Conservation (phyloP, 805 yeast species). For the Citeromyces nyonsensis region DNA sequence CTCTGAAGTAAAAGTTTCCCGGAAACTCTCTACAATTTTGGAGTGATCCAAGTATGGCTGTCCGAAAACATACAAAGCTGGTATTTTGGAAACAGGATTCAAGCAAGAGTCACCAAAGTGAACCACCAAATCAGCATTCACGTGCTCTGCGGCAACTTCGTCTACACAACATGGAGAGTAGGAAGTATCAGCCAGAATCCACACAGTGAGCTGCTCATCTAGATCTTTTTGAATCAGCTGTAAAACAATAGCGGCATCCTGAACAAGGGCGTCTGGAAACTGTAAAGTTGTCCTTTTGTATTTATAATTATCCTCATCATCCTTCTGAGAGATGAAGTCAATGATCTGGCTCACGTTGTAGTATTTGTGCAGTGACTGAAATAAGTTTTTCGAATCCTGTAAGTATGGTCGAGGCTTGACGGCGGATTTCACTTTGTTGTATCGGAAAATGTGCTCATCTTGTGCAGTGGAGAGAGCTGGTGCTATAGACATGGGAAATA, state of each 20-base stretch:
- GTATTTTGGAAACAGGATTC: conserved; percentile 58
- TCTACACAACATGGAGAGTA: conserved; percentile 93
- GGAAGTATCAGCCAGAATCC: conserved; percentile 90
- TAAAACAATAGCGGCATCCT: conserved; percentile 64
- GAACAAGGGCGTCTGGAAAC: conserved; percentile 71
- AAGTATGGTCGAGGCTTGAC: conserved; percentile 11
- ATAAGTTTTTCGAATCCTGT: conserved; percentile 14
- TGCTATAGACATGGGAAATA: conserved; percentile 20
- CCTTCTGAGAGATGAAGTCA: conserved; percentile 11
- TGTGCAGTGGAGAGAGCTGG: conserved; percentile 68
- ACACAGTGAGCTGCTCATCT: conserved; percentile 24
- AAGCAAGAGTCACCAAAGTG: conserved; percentile 95
- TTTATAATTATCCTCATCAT: conserved; percentile 10
- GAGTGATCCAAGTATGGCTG: conserved; percentile 36
- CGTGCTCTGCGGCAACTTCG: conserved; percentile 94
- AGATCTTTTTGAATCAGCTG: conserved; percentile 30
- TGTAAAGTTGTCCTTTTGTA: conserved; percentile 61
- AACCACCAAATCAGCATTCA: conserved; percentile 66
- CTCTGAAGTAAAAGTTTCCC: conserved; percentile 21
- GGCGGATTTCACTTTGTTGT: conserved; percentile 21
- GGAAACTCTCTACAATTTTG: conserved; percentile 21
- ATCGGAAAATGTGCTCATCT: conserved; percentile 38
- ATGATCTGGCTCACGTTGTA: conserved; percentile 27
- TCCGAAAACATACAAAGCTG: conserved; percentile 72
- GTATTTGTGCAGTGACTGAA: conserved; percentile 23